Base-by-base conservation (phyloP, 2,329 filamentous ascomycete species). In the Seiridium unicorne region DNA sequence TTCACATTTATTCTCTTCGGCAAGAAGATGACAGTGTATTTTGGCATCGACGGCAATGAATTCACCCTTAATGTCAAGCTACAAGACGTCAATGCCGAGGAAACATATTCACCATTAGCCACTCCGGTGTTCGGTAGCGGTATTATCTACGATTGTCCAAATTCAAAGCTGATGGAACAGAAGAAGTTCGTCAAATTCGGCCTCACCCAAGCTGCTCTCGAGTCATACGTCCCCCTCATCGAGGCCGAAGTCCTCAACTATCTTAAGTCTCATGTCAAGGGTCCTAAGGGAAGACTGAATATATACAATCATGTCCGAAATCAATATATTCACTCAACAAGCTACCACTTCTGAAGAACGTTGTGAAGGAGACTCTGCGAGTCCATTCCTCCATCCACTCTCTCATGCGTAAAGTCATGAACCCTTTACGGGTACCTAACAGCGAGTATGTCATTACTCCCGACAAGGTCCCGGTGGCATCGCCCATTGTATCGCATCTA, bases 111-210 rank as follows among this genome's bases (percentile, higher is more conserved):
- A 0, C 76, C 77, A 5, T 70, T 84, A 47, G 82, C 79, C 5
- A 83, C 77, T 0, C 81, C 82, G 8, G 81, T 84, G 4, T 95
- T 95, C 71, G 91, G 91, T 61, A 86, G 84, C 72, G 87, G 91
- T 74, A 89, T 95, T 48, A 88, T 93, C 54, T 94, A 94, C 74
- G 91, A 94, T 74, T 93, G 90, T 73, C 90, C 91, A 47, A 93
- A 93, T 74, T 80, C 89, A 51, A 93, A 93, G 75, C 82, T 94
- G 62, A 93, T 94, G 90, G 91, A 95, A 77, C 91, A 95, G 77
- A 94, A 94, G 81, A 92, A 91, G 80, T 90, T 90, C 67, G 86
- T 90, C 81, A 90, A 91, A 72, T 86, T 87, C 65, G 87, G 88
- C 48, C 82, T 90, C 40, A 90, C 88, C 1, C 83, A 85, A 60